A percentile compares a stretch with the other conserved stretches of the same genome.
Conservation (phyloP, 2,329 filamentous ascomycete species). For the Curvularia hawaiiensis region DNA sequence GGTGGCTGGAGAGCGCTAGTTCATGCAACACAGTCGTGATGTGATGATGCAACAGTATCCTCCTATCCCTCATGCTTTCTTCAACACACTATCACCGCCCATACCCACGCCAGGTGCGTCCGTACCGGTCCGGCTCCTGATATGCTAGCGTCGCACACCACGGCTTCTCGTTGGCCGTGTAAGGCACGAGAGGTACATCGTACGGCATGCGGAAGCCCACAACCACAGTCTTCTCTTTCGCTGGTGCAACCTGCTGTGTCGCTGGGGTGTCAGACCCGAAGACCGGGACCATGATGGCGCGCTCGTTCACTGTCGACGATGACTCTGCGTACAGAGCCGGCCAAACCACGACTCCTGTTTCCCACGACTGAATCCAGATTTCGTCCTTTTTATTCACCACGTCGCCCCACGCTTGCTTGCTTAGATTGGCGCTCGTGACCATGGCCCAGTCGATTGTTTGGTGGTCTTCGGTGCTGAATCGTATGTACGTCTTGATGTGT, state of each 20-base stretch:
- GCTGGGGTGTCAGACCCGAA: conserved; percentile 56
- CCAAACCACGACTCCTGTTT: conserved; percentile 84
- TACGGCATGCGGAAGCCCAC: conserved; percentile 85
- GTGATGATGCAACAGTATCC: too few species aligned
- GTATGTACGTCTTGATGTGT: conserved; percentile 88
- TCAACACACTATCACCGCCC: conserved; percentile 1
- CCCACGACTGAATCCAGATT: conserved; percentile 77
- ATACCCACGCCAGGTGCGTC: conserved; percentile 47
- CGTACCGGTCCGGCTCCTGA: conserved; percentile 65
- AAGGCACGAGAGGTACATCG: conserved; percentile 72
- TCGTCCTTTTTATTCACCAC: conserved; percentile 61
- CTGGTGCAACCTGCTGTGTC: neutral
- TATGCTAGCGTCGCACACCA: conserved; percentile 75
- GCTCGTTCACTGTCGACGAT: neutral
- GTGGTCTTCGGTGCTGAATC: conserved; percentile 55
- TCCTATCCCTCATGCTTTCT: too few species aligned
- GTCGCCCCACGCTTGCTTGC: conserved; percentile 87
- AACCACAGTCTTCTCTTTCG: conserved; percentile 33
- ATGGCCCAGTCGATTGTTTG: conserved; percentile 79
- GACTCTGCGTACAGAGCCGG: conserved; percentile 58
- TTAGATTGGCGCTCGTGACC: conserved; percentile 88
- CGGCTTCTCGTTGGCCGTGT: conserved; percentile 67
- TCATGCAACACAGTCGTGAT: neutral
- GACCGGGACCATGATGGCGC: conserved; percentile 66
- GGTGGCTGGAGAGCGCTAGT: neutral